Percentiles rank a stretch among this genome's conserved stretches.
phyloP scores from a whole-genome alignment of 2,329 filamentous ascomycete species.

The Epichloe glyceriae region DNA sequence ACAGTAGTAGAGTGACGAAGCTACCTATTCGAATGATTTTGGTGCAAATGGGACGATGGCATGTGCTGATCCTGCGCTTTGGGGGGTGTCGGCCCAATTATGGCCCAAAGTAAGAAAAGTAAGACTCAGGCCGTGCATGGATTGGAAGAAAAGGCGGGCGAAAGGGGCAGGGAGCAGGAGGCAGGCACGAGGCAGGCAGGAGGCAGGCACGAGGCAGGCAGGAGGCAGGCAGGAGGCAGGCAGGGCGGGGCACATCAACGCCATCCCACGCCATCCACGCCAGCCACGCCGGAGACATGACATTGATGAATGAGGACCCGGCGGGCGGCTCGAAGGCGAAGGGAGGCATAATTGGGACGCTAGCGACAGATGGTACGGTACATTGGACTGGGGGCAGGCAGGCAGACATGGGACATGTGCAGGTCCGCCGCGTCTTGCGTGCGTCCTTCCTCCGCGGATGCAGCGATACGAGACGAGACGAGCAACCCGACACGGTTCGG shows the following conservation, averaged over 20 bases:
- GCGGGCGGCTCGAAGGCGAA: too few relatives aligned
- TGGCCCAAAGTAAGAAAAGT: background rate
- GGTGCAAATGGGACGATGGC: slow-evolving; percentile 5
- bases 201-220: background rate
- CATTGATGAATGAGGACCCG: background rate
- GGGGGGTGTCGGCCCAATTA: background rate
- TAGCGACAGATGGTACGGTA: background rate
- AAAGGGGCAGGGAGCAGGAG: background rate
- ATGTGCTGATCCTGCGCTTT: slow-evolving; percentile 3
- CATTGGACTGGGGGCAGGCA: too few relatives aligned
- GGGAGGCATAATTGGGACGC: background rate
- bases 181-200: background rate
- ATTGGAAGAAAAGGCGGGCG: background rate
- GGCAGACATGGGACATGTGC: background rate
- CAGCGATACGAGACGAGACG: background rate
- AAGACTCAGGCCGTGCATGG: background rate
- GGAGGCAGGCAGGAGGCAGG: too few relatives aligned
- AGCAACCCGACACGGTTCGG: background rate
- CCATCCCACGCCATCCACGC: too few relatives aligned
- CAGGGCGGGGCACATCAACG: too few relatives aligned
- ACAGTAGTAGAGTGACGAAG: slow-evolving; percentile 7
- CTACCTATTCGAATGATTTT: background rate
- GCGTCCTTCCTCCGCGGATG: too few relatives aligned
- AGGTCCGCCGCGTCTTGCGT: too few relatives aligned
- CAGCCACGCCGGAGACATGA: too few relatives aligned